phyloP scores from a whole-genome alignment of 2,329 filamentous ascomycete species.

The Diaporthe longicolla region DNA sequence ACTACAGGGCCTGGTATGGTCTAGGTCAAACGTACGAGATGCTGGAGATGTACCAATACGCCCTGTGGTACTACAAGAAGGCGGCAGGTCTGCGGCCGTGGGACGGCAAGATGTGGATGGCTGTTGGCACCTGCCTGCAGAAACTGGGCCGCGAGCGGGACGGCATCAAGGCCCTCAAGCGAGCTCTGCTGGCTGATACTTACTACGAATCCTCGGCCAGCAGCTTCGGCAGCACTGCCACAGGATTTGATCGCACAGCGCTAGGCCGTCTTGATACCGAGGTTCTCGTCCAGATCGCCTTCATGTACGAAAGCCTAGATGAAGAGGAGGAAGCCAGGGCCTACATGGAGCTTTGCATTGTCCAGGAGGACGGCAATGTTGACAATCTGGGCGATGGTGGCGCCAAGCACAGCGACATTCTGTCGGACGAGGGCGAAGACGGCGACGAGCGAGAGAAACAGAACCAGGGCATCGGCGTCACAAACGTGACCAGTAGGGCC shows the following conservation, averaged over 20 bases:
- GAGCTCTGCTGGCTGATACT: conserved; percentile 88
- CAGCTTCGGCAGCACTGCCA: conserved; percentile 63
- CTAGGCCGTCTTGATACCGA: conserved; percentile 85
- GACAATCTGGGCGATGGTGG: conserved; percentile 63
- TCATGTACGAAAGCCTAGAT: conserved; percentile 86
- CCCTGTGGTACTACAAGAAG: conserved; percentile 97
- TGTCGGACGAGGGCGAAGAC: conserved; percentile 55
- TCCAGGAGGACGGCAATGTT: conserved; percentile 81
- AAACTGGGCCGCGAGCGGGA: conserved; percentile 90
- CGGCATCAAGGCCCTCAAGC: conserved; percentile 94
- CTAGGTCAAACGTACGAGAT: conserved; percentile 97
- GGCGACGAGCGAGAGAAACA: conserved; percentile 56
- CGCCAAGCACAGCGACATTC: conserved; percentile 61
- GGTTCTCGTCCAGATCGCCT: conserved; percentile 89
- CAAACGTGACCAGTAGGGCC: conserved; percentile 90
- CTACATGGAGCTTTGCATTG: conserved; percentile 96
- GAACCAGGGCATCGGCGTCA: conserved; percentile 82
- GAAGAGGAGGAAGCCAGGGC: conserved; percentile 85
- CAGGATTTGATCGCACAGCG: conserved; percentile 62
- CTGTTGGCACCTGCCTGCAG: conserved; percentile 90
- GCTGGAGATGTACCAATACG: conserved; percentile 97
- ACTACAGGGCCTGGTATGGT: conserved; percentile 98
- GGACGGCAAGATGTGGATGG: conserved; percentile 99
- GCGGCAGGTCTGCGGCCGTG: conserved; percentile 93
- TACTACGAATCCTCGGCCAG: conserved; percentile 79